Evolutionary conservation across 371 early-diverging fungal species (phyloP).

Genomic region (Apophysomyces elegans): DNA sequence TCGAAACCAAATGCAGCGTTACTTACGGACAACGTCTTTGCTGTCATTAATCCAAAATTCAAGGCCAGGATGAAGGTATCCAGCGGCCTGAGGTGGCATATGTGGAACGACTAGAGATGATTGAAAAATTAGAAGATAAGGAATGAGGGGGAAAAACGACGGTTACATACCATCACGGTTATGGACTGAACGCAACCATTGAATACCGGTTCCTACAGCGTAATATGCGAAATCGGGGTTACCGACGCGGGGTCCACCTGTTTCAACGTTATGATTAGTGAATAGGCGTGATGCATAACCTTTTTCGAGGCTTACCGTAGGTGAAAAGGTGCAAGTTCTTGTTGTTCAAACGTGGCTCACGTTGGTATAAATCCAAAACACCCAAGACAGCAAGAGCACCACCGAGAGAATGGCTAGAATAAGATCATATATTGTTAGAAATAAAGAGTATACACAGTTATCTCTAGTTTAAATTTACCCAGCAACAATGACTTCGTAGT

Average conservation of each 20-base stretch:
- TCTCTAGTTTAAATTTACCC: constrained; percentile 12
- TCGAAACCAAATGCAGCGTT: not conserved
- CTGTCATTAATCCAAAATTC: constrained; percentile 22
- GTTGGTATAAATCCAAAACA: constrained; percentile 16
- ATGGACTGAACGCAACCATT: constrained; percentile 16
- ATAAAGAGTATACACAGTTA: no score
- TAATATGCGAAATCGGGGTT: constrained; percentile 22
- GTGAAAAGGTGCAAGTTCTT: constrained; percentile 13
- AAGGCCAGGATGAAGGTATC: constrained; percentile 23
- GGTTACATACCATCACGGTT: constrained; percentile 20
- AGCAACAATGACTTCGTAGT: constrained; percentile 14
- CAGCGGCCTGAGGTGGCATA: constrained; percentile 16
- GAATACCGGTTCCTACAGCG: constrained; percentile 13
- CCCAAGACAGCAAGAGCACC: constrained; percentile 21
- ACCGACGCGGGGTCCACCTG: constrained; percentile 24
- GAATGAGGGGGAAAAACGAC: not conserved
- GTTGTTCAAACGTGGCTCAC: not conserved
- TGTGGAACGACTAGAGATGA: constrained; percentile 23
- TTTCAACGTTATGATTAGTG: not conserved
- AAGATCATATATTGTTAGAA: not conserved
- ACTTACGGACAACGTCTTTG: constrained; percentile 15
- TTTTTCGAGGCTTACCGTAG: constrained; percentile 3
- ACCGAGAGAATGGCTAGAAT: constrained; percentile 25
- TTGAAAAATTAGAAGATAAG: not conserved
- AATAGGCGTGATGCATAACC: not conserved